These are phyloP conservation scores for Nemophila menziesii DNA, from an alignment of 257 asterid species.

Conservation along the genomic window DNA sequence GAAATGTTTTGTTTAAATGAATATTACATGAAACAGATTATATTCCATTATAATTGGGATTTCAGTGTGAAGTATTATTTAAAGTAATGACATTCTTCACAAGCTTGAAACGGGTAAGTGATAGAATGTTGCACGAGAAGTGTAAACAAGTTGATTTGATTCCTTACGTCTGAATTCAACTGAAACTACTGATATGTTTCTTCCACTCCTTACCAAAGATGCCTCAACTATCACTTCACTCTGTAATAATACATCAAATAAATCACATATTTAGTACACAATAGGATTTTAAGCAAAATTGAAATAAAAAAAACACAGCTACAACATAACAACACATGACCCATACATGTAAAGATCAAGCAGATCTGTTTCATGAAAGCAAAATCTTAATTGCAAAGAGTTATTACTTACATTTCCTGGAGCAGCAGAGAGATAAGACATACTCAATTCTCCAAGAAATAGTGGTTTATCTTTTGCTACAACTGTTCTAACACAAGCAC, in stretches of 20 bases:
- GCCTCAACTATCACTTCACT: constrained; percentile 48
- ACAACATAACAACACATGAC: no score
- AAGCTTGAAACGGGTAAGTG: constrained; percentile 56
- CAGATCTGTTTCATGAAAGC: no score
- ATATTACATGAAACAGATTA: no score
- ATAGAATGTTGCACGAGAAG: constrained; percentile 58
- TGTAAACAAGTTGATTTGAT: constrained; percentile 40
- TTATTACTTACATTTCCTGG: constrained; percentile 33
- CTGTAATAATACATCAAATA: constrained; percentile 24
- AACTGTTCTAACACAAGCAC: constrained; percentile 76
- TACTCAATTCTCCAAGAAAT: constrained; percentile 78
- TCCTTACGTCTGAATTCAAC: constrained; percentile 50
- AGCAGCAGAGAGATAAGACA: constrained; percentile 69
- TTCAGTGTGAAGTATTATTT: no score
- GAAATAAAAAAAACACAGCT: not conserved
- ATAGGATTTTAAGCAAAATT: no score
- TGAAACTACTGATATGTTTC: constrained; percentile 59
- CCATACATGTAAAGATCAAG: no score
- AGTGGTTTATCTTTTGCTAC: constrained; percentile 57
- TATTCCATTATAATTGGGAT: no score
- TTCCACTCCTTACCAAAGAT: constrained; percentile 62
- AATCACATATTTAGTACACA: constrained; percentile 1
- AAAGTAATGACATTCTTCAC: constrained; percentile 18
- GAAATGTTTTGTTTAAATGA: no score
- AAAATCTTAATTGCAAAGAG: no score